Evolutionary conservation across 495 filamentous ascomycete genomes (phyloP).

Genomic region (Tetracladium setigerum): DNA sequence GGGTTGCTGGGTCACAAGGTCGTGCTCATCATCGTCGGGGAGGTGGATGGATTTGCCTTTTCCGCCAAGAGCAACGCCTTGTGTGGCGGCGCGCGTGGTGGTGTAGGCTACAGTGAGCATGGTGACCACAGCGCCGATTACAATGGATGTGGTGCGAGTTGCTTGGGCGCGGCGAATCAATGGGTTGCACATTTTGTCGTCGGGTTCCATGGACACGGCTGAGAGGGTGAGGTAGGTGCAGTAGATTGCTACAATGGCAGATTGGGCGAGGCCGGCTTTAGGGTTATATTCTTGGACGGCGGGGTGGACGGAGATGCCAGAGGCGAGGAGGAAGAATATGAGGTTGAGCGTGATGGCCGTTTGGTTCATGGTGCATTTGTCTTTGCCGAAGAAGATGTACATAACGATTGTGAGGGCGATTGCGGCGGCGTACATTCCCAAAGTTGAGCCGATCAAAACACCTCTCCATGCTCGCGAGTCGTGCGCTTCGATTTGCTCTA

Average conservation of each 20-base stretch:
- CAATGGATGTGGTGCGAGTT: constrained; percentile 80
- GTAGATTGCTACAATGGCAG: constrained; percentile 95
- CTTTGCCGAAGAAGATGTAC: constrained; percentile 90
- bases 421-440: constrained; percentile 88
- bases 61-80: constrained; percentile 75
- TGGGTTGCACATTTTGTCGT: constrained; percentile 91
- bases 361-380: constrained; percentile 92
- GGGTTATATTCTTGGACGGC: constrained; percentile 86
- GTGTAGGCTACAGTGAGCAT: constrained; percentile 98
- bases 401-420: constrained; percentile 91
- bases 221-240: constrained; percentile 99
- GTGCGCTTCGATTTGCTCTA: constrained; percentile 83
- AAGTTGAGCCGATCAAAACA: constrained; percentile 82
- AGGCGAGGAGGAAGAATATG: constrained; percentile 73
- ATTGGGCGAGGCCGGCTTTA: constrained; percentile 88
- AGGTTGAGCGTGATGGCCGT: constrained; percentile 72
- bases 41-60: constrained; percentile 52
- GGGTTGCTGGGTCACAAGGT: constrained; percentile 84
- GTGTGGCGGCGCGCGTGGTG: constrained; percentile 91
- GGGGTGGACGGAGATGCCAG: constrained; percentile 81
- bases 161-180: constrained; percentile 71
- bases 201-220: constrained; percentile 96
- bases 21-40: constrained; percentile 64
- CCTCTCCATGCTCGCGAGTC: constrained; percentile 80
- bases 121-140: constrained; percentile 89